Evolutionary conservation across 225 moss, liverwort and hornwort species (phyloP).

Genomic region (Polytrichum formosum): DNA sequence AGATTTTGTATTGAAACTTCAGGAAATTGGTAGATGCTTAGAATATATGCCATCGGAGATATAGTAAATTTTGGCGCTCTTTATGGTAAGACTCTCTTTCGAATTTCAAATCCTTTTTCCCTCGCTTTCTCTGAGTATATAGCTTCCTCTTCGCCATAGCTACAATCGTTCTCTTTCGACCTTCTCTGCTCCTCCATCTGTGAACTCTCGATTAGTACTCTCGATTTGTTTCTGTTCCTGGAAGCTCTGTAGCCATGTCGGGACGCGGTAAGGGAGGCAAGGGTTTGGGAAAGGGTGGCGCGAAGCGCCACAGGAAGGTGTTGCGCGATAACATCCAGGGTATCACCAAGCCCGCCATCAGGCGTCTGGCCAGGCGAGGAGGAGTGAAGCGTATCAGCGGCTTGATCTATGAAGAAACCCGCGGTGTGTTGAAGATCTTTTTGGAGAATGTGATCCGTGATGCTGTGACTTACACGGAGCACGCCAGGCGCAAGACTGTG

Average conservation of each 20-base stretch:
- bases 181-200: too few species aligned
- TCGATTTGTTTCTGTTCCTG: too few species aligned
- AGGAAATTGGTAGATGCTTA: too few species aligned
- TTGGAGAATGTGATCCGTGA: conserved; percentile 27
- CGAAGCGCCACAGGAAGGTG: conserved; percentile 31
- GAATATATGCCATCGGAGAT: too few species aligned
- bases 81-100: too few species aligned
- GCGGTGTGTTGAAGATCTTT: conserved; percentile 28
- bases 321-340: conserved; percentile 29
- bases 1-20: too few species aligned
- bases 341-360: conserved; percentile 26
- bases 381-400: conserved; percentile 33
- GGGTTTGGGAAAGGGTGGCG: conserved; percentile 28
- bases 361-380: conserved; percentile 21
- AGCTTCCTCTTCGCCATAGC: too few species aligned
- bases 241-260: conserved; percentile 6
- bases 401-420: conserved; percentile 28
- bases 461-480: conserved; percentile 29
- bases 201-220: too few species aligned
- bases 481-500: conserved; percentile 25
- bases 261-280: conserved; percentile 26
- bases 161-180: too few species aligned
- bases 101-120: too few species aligned
- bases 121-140: too few species aligned
- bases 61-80: too few species aligned